Base-by-base conservation (phyloP, 2,329 filamentous ascomycete species). In the Tolypocladium cylindrosporum region DNA sequence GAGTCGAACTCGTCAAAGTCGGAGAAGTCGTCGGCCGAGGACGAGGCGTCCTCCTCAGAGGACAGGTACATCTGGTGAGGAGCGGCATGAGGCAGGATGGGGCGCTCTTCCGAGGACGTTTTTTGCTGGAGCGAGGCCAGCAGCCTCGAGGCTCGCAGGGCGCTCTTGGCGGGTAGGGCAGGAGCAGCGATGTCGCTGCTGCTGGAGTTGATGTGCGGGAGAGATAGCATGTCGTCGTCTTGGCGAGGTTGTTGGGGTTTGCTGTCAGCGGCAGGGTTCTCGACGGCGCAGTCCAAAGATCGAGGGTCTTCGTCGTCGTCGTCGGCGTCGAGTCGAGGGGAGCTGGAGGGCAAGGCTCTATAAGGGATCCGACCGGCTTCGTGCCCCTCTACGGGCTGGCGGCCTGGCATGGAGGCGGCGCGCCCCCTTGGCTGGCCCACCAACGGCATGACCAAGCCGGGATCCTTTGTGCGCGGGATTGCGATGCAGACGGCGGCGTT, bases 31-130 rank as follows among this genome's bases (percentile, higher is more conserved):
- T 84, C 83, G 52, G 81, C 79, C 21, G 80, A 82, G 1, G 84
- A 84, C 1, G 84, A 86, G 37, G 78, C 82, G 61, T 86, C 84
- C 67, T 87, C 84, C 63, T 87, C 84, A 0, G 83, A 86, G 2
- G 83, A 86, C 34, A 87, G 78, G 68, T 87, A 87, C 59, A 82
- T 66, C 58, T 84, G 80, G 67, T 85, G 83, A 7, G 82, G 80
- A 2, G 76, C 73, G 27, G 74, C 71, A 53, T 76, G 71, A 16
- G 72, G 65, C 53, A 72, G 65, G 45, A 71, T 67, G 31, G 68
- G 65, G 21, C 69, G 69, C 41, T 69, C 66, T 39, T 71, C 65
- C 31, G 60, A 43, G 36, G 64, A 58, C 45, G 70, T 45, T 66
- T 73, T 73, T 51, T 68, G 67, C 42, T 68, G 63, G 34, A 73